Base-by-base conservation (phyloP, 225 moss, liverwort and hornwort species). In the Ulota crispa region DNA sequence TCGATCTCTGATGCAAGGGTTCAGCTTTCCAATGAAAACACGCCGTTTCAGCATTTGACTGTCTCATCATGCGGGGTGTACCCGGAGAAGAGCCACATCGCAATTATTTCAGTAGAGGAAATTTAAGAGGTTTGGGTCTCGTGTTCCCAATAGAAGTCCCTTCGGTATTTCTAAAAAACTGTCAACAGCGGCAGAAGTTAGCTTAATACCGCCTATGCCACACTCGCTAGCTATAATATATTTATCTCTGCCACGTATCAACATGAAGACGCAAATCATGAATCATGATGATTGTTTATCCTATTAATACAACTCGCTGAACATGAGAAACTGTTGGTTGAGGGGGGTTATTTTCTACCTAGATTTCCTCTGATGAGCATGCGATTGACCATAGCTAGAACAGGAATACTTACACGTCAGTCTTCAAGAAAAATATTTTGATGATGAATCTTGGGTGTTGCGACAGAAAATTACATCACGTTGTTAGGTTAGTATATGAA, bases 1-100 rank as follows among this genome's bases (percentile, higher is more conserved):
- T 45, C 31, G 36, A 64, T 45, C 53, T 71, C 75, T 78, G 55
- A 74, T 78, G 34, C 18, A 43, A 54, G 62, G 68, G 53, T 41
- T 31, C 18, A 68, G 68, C 18, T 5, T 55, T 78, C 27, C 34
- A 43, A 54, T 15, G 14, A 61, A 30, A 75, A 50, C 69, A 36
- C 6, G 13, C 16, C 9, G 15, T 12, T 52, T 61, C 67, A 68
- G 52, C 68, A 85, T 7, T 78, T 32, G 26, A 74, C 56, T 70
- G 62, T 53, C 64, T 28, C 63, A 64, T 72, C 72, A 63, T 37
- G 39, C 37, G 6, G 54, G 52, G n/a, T 55, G 43, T 79, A 71
- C 70, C 64, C 26, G 24, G 65, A 56, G 31, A 70, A 43, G 55
- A 75, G 42, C 26, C 55, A 55, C 75, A 60, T 32, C 60, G 27